These are phyloP conservation scores for Cyberlindnera amylophila DNA, from an alignment of 805 yeast species.

Conservation along the genomic window DNA sequence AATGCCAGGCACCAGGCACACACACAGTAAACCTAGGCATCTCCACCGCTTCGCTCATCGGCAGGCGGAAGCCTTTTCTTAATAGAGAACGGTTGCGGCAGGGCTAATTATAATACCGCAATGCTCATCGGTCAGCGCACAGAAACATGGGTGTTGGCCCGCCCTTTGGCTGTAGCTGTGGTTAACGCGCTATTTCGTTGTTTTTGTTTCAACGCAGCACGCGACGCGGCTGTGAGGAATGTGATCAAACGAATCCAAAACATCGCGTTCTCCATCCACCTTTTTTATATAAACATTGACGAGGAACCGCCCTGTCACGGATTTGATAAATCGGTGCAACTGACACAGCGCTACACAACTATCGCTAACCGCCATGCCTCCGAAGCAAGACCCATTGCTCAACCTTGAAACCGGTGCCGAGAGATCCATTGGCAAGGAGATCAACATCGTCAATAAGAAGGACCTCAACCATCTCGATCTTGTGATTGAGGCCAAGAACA, in stretches of 20 bases:
- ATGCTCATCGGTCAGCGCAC: too few species aligned
- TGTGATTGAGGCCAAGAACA: slow-evolving; percentile 27
- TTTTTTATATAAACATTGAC: slow-evolving; percentile 1
- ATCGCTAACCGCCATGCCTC: slow-evolving; percentile 4
- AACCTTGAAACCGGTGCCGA: slow-evolving; percentile 26
- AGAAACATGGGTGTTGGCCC: too few species aligned
- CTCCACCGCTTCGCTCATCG: too few species aligned
- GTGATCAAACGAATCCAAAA: slow-evolving; percentile 5
- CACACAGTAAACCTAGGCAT: too few species aligned
- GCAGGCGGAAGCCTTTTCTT: too few species aligned
- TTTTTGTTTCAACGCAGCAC: slow-evolving; percentile 6
- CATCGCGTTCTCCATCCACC: neutral
- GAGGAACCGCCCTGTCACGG: neutral
- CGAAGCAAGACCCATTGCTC: slow-evolving; percentile 2
- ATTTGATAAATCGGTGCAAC: too few species aligned
- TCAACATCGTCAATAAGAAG: slow-evolving; percentile 22
- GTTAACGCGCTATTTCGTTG: too few species aligned
- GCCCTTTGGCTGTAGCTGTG: too few species aligned
- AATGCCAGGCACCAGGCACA: too few species aligned
- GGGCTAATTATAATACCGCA: too few species aligned
- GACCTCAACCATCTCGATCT: slow-evolving; percentile 28
- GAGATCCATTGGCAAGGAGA: slow-evolving; percentile 25
- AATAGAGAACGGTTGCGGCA: too few species aligned
- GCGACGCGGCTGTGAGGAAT: slow-evolving; percentile 5
- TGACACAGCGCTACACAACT: neutral